Evolutionary conservation across 106 monocot species (phyloP), one percentile per base, ranked within the genome.

Genomic region (Narthecium ossifragum): DNA sequence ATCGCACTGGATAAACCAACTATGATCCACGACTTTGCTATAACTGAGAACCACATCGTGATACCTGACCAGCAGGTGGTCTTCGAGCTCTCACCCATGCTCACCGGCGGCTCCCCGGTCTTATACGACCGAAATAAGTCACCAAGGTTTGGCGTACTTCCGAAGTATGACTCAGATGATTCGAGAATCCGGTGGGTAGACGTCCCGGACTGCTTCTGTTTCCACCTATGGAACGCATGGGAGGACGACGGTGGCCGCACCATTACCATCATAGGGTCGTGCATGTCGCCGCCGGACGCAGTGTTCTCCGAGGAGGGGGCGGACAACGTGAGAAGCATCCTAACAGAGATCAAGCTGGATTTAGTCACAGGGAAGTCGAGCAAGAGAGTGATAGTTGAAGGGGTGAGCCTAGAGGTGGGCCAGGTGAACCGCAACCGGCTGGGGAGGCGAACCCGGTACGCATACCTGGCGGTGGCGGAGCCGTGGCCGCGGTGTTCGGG

Each of bases 401-500:
- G 59, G 27, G 17, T 85, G 26, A 73, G 77, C 55, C 59, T 85
- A 0, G 85, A 85, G 14, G 67, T 60, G 6, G 80, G 80, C 0
- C 70, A 65, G 62, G 84, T 79, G 59, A 84, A 79, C 75, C 65
- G 61, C 14, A 62, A 61, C 49, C 45, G n/a, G 39, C 60, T 88
- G 12, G 83, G 88, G 0, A 53, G 75, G 62, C 72, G 50, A 48
- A 80, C 88, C 23, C 60, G 66, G 56, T 88, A 63, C 66, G 84
- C 66, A 0, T 88, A 76, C 73, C 55, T 88, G 7, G 82, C 87
- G 2, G 69, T 88, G 14, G 79, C 87, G 6, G 88, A 88, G 61
- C 88, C 88, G 6, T 88, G 88, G 88, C 88, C 88, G 0, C 76
- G 65, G 67, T 80, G 77, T 9, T 71, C 73, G 0, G 88, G 88